These are phyloP conservation scores for Plenodomus tracheiphilus DNA, from an alignment of 2,329 filamentous ascomycete species.

Conservation along the genomic window DNA sequence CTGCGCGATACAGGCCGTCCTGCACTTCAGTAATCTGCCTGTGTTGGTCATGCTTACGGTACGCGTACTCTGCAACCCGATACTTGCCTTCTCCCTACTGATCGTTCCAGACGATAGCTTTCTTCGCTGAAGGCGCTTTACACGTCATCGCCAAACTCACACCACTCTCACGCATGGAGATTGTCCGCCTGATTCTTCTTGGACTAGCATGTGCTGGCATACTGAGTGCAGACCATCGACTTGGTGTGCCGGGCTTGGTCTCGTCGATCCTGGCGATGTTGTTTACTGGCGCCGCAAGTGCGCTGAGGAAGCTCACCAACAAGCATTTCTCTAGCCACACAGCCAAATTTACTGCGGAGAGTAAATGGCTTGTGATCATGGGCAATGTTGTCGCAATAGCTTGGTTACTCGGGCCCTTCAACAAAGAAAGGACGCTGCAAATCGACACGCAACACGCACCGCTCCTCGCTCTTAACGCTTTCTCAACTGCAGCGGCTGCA, in stretches of 20 bases:
- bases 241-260: conserved; percentile 23
- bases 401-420: conserved; percentile 5
- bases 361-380: conserved; percentile 2
- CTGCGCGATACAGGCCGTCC: conserved; percentile 30
- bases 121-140: conserved; percentile 19
- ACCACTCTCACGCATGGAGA: conserved; percentile 11
- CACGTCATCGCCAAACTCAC: conserved; percentile 7
- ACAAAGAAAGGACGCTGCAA: conserved; percentile 3
- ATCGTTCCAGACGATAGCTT: conserved; percentile 15
- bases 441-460: conserved; percentile 10
- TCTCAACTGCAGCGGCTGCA: conserved; percentile 16
- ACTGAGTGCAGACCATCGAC: conserved; percentile 32
- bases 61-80: neutral
- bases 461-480: conserved; percentile 15
- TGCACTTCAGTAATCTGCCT: conserved; percentile 37
- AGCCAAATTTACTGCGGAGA: neutral
- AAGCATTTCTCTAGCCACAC: conserved; percentile 7
- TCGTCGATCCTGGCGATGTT: conserved; percentile 27
- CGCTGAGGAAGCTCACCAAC: conserved; percentile 9
- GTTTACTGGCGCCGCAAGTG: conserved; percentile 22
- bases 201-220: conserved; percentile 19
- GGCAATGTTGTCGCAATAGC: conserved; percentile 8
- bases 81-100: conserved; percentile 2
- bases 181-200: conserved; percentile 16
- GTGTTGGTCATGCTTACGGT: conserved; percentile 36